Evolutionary conservation across 2,329 filamentous ascomycete species (phyloP), one percentile per base, ranked within the genome.

Genomic region (Grosmannia huntii): DNA sequence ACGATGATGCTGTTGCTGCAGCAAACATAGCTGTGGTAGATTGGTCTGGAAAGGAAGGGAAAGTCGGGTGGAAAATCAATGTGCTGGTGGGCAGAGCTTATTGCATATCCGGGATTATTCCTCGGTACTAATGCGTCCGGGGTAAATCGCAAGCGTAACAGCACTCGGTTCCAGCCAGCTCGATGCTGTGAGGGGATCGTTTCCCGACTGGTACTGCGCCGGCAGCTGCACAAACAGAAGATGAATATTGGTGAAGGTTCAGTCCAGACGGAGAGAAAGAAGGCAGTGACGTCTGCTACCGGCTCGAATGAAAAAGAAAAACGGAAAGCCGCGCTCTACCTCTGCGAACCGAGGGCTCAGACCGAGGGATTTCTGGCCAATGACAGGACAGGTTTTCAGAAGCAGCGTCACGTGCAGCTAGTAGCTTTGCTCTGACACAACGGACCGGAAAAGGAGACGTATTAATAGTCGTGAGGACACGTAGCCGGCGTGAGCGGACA

Each of bases 351-450:
- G 59, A 59, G 53, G 57, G 57, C 41, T 23, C 19, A n/a, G 52
- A 33, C 57, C 59, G 59, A 59, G 53, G 57, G 57, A 33, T 23
- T n/a, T 25, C 16, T 31, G 48, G 57, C 61, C 61, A 63, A 63
- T 63, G 11, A 38, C 16, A 60, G 60, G 14, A 12, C 33, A 57
- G 50, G 53, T 59, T 61, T 63, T 63, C 61, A 60, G 59, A 61
- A 55, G 52, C 48, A 59, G 48, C 48, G 41, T 44, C 41, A 44
- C 41, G 41, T 44, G 41, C 41, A 44, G 16, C 16, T 9, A 38
- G 36, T n/a, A n/a, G 41, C 19, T 44, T 44, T 19, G 19, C 28
- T 28, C 28, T 28, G 38, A 41, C 3, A 4, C 3, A 16, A 14
- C 16, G 4, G 41, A n/a, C 19, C 41, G 19, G 41, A 44, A 44